Conservation (phyloP, 257 asterid species). For the Solanum lycopersicoides region DNA sequence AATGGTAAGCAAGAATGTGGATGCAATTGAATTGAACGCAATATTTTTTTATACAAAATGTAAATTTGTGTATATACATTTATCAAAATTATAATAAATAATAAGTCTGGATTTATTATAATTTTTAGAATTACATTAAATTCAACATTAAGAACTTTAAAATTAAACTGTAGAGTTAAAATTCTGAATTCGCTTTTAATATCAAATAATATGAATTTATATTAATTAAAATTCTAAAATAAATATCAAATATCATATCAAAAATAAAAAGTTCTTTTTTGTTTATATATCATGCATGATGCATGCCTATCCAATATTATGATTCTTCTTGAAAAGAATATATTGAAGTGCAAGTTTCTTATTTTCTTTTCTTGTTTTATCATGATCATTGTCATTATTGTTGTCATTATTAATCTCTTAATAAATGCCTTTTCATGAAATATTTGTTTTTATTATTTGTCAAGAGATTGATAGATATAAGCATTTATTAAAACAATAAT, state of each 20-base stretch:
- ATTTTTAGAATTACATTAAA: no score
- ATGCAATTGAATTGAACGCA: fast-evolving
- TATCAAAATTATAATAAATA: neutral
- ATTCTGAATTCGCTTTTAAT: fast-evolving
- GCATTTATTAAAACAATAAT: no score
- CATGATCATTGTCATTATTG: neutral
- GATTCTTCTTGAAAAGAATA: neutral
- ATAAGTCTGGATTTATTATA: neutral
- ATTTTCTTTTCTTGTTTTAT: neutral
- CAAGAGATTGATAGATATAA: no score
- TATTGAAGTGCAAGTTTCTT: neutral
- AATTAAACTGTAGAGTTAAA: neutral
- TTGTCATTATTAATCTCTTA: neutral
- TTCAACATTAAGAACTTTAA: neutral
- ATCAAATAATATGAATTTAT: fast-evolving
- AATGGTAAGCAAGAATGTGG: fast-evolving
- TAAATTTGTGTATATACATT: neutral
- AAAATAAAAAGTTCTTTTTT: neutral
- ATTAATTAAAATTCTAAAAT: neutral
- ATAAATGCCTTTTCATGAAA: neutral
- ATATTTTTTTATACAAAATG: neutral
- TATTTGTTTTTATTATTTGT: neutral
- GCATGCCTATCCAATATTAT: neutral
- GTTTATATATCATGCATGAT: neutral
- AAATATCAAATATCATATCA: neutral